Evolutionary conservation across 257 asterid species (phyloP), one percentile per base, ranked within the genome.

Genomic region (Coffea eugenioides): DNA sequence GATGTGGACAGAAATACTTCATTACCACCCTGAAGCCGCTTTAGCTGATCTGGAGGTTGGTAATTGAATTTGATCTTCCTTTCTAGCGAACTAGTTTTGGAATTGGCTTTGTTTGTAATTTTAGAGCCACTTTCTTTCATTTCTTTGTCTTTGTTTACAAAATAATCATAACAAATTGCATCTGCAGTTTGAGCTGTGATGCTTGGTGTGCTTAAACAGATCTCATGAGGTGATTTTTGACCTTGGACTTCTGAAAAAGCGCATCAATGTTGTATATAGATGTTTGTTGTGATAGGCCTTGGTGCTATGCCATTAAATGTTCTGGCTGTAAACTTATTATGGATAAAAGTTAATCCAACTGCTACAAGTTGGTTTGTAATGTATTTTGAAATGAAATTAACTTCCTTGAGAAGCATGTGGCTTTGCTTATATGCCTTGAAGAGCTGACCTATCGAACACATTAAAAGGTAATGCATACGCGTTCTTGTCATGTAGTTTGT

Each of bases 21-120:
- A 78, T 61, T 78, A 66, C 74, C 85, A 82, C n/a, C 81, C 85
- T 49, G 81, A 82, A 54, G 85, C 62, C 8, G 85, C 73, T 51
- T 51, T 76, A 57, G 77, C 62, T 31, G 66, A 77, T n/a, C 21
- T 62, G 73, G 80, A 48, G 43, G 74, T 70, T 45, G 75, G 43
- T 14, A 68, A 61, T 54, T 64, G 70, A 76, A 13, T 67, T 43
- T 59, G 39, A n/a, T 23, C 73, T 15, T 39, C n/a, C n/a, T 25
- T 54, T 71, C 15, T 27, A 62, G 36, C 74, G 51, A 39, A 71
- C 21, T 36, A 71, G 36, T 59, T 39, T 56, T 25, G 71, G 70
- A 65, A 77, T 62, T 34, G 36, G 62, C 46, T 75, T 57, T 51
- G 25, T 18, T 66, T 69, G 73, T 75, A 43, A 69, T 46, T 21